These are phyloP conservation scores for Macrolepiota dolichaula DNA, from an alignment of 768 basidiomycete genomes.

Conservation along the genomic window DNA sequence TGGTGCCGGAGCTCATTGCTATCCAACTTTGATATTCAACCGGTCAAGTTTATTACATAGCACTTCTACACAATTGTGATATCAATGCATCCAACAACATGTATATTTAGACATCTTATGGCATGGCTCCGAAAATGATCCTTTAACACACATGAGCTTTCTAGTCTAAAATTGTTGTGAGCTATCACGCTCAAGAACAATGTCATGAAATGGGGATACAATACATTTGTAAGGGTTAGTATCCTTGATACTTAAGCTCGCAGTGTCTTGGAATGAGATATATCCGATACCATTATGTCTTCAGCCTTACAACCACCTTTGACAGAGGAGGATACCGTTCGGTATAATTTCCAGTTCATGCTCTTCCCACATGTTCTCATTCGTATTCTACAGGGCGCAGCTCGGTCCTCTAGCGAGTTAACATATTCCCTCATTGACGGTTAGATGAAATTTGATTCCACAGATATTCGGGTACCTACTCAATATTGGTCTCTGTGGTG, in stretches of 20 bases:
- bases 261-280: too few relatives aligned
- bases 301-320: neutral
- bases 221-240: too few relatives aligned
- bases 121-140: constrained; percentile 2
- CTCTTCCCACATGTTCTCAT: neutral
- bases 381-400: neutral
- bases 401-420: constrained; percentile 1
- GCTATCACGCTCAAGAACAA: too few relatives aligned
- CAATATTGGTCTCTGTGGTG: constrained; percentile 25
- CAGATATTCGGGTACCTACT: constrained; percentile 23
- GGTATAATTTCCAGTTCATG: neutral
- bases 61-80: too few relatives aligned
- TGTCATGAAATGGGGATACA: neutral
- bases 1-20: too few relatives aligned
- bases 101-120: neutral
- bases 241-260: too few relatives aligned
- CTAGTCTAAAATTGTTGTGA: too few relatives aligned
- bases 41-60: too few relatives aligned
- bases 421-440: neutral
- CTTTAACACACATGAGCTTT: neutral
- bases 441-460: neutral
- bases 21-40: too few relatives aligned
- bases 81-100: neutral
- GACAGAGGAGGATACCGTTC: neutral
- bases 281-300: neutral